These are phyloP conservation scores for Chalciporus sphaerocephalus DNA, from an alignment of 768 basidiomycete species.

Conservation along the genomic window DNA sequence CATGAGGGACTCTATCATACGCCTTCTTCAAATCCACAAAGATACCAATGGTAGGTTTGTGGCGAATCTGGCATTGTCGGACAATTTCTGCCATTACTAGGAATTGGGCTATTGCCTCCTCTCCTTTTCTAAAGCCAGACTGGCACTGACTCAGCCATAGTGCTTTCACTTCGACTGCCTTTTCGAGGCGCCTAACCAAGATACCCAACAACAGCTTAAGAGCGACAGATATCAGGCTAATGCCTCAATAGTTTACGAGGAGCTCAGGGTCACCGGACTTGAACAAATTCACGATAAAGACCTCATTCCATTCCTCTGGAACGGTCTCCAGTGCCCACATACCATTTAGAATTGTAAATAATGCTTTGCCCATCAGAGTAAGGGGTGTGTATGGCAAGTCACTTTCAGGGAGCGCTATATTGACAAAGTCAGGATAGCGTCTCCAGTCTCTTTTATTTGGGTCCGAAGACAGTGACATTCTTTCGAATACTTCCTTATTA, in stretches of 20 bases:
- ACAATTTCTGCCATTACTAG: constrained; percentile 11
- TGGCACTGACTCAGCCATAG: neutral
- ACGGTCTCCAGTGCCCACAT: neutral
- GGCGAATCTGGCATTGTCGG: neutral
- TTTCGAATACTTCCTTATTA: neutral
- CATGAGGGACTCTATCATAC: constrained; percentile 10
- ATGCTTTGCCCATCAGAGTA: neutral
- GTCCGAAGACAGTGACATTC: too few relatives aligned
- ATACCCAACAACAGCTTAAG: constrained; percentile 9
- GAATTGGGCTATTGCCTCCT: constrained; percentile 14
- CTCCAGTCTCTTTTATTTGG: too few relatives aligned
- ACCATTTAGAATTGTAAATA: neutral
- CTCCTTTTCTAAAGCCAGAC: constrained; percentile 7
- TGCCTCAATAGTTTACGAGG: constrained; percentile 9
- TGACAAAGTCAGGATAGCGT: too few relatives aligned
- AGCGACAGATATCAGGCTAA: constrained; percentile 10
- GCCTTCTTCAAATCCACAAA: constrained; percentile 18
- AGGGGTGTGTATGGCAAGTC: neutral
- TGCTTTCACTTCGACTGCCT: neutral
- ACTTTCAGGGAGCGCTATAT: too few relatives aligned
- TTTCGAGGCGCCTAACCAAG: constrained; percentile 2
- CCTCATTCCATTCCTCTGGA: constrained; percentile 5
- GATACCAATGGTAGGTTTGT: neutral
- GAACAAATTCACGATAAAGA: constrained; percentile 4
- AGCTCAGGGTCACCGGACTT: constrained; percentile 11